Evolutionary conservation across 176 grass and related monocot genomes (phyloP).

Genomic region (Eleusine coracana): DNA sequence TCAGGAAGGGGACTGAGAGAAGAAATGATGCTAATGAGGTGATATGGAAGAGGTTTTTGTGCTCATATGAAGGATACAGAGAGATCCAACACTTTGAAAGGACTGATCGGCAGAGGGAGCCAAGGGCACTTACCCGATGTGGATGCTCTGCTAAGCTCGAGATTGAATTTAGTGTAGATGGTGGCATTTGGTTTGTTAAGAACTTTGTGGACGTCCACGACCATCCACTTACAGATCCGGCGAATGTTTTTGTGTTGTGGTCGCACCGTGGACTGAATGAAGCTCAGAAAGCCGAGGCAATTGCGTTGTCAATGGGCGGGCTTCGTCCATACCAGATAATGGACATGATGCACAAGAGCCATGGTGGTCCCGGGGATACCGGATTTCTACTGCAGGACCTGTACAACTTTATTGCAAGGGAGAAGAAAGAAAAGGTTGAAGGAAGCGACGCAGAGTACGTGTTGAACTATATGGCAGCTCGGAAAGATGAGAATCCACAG

Average conservation of each 20-base stretch:
- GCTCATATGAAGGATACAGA: not conserved
- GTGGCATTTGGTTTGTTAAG: not conserved
- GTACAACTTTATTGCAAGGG: not conserved
- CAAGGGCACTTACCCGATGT: not conserved
- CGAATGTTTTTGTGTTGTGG: not conserved
- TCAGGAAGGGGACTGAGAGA: not conserved
- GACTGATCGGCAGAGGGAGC: not conserved
- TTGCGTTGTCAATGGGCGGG: not conserved
- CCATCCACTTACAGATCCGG: not conserved
- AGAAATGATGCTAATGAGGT: not conserved
- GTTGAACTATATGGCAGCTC: not conserved
- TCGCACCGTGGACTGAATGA: not conserved
- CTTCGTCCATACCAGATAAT: not conserved
- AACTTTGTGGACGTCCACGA: not conserved
- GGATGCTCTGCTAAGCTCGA: not conserved
- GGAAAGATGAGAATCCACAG: too few relatives aligned
- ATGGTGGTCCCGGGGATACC: not conserved
- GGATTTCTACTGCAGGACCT: not conserved
- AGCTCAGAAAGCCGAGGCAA: not conserved
- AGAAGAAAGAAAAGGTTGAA: not conserved
- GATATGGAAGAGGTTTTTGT: not conserved
- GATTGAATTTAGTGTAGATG: too few relatives aligned
- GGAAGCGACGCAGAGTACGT: not conserved
- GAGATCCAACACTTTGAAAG: not conserved
- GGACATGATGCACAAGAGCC: not conserved